Conservation (phyloP, 306 rosid species). For the Prunus persica region Prunus_persica_NCBIv2 NC_034014.1:5046501-5047000, state of each 20-base stretch:
- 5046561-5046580: slow-evolving; percentile 15
- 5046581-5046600: slow-evolving; percentile 21
- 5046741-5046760: slow-evolving; percentile 19
- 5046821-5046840: slow-evolving; percentile 5
- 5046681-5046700: slow-evolving; percentile 39
- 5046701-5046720: slow-evolving; percentile 22
- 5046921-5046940: slow-evolving; percentile 72
- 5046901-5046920: slow-evolving; percentile 69
- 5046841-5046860: slow-evolving; percentile 40
- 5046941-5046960: slow-evolving; percentile 76
- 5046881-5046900: slow-evolving; percentile 82
- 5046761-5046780: slow-evolving; percentile 14
- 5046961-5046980: slow-evolving; percentile 65
- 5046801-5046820: slow-evolving; percentile 27
- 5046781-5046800: slow-evolving; percentile 8
- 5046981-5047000: slow-evolving; percentile 55
- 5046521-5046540: slow-evolving; percentile 58
- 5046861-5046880: slow-evolving; percentile 61
- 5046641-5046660: slow-evolving; percentile 22
- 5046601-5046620: slow-evolving; percentile 24
- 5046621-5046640: slow-evolving; percentile 19
- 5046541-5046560: slow-evolving; percentile 31
- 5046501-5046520: slow-evolving; percentile 60
- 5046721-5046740: slow-evolving; percentile 18
- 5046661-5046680: slow-evolving; percentile 31